Evolutionary conservation across 768 basidiomycete genomes (phyloP), one percentile per base, ranked within the genome.

Genomic region (Russula abietina): DNA sequence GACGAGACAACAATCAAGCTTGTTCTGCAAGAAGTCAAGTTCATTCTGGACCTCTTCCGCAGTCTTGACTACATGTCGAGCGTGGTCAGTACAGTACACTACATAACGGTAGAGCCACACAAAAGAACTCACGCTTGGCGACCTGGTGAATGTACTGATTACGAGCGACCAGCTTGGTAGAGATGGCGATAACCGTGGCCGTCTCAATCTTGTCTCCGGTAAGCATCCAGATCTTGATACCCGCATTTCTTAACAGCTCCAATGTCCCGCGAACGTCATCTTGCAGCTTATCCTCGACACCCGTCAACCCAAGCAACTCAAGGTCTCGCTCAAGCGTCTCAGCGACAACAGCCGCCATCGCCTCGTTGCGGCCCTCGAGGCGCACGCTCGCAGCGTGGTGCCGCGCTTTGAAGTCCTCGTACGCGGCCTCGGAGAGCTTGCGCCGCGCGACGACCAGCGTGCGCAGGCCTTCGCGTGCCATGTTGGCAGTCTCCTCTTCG

Each of bases 141-240:
- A 98, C 88, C 70, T 97, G 94, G 70, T 98, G 94, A 38, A 99
- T 97, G 71, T 97, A 98, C 74, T 99, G 97, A 69, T 93, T 93
- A 69, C 97, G 81, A 26, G 92, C 88, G 9, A 98, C 97, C 55
- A 98, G 78, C 72, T 98, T 98, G 8, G 92, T 97, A 41, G 94
- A 97, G 66, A 98, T 93, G 5, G 96, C 95, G 70, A 99, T 99
- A 74, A 94, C 96, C 41, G 95, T 88, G 5, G 97, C 97, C 3
- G 97, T 99, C 78, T 99, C 97, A 55, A 98, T 93, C 78, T 98
- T 99, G 75, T 99, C 97, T 1, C 97, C 96, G 0, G 97, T 99
- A 69, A 98, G 79, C 97, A 98, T 98, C 97, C 97, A 99, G 62
- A 99, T 98, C 81, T 91, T 97, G 75, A 99, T 86, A 4, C 96